Conservation (phyloP, 2,329 filamentous ascomycete genomes). For the Beauveria sp. region DNA sequence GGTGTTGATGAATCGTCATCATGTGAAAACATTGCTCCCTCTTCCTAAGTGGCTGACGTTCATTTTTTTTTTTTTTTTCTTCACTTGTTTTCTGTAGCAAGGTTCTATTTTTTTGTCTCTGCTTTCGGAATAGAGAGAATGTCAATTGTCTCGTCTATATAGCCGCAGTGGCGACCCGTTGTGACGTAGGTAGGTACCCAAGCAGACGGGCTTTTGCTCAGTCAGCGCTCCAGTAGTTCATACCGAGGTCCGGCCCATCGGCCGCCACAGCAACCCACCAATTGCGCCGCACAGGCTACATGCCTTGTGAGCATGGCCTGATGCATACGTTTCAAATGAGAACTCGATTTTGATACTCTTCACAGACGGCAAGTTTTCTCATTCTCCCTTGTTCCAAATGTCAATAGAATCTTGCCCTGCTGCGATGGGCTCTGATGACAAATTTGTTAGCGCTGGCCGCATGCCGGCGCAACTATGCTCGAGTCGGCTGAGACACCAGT, state of each 20-base stretch:
- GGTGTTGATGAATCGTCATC: background rate
- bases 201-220: background rate
- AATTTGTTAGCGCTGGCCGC: too few species aligned
- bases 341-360: too few species aligned
- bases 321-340: background rate
- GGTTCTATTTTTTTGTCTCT: background rate
- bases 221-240: background rate
- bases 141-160: background rate
- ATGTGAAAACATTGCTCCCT: background rate
- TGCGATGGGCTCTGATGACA: too few species aligned
- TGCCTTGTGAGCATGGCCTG: background rate
- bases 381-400: background rate
- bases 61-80: background rate
- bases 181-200: background rate
- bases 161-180: background rate
- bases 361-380: background rate
- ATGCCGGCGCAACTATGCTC: too few species aligned
- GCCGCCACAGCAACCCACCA: background rate
- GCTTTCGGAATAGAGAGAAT: too few species aligned
- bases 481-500: too few species aligned
- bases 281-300: background rate
- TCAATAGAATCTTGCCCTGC: too few species aligned
- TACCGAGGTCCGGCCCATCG: conserved; percentile 6
- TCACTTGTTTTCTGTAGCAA: too few species aligned
- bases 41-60: background rate